Evolutionary conservation across 2,329 filamentous ascomycete genomes (phyloP), one percentile per base, ranked within the genome.

Genomic region (Microdochium trichocladiopsis): DNA sequence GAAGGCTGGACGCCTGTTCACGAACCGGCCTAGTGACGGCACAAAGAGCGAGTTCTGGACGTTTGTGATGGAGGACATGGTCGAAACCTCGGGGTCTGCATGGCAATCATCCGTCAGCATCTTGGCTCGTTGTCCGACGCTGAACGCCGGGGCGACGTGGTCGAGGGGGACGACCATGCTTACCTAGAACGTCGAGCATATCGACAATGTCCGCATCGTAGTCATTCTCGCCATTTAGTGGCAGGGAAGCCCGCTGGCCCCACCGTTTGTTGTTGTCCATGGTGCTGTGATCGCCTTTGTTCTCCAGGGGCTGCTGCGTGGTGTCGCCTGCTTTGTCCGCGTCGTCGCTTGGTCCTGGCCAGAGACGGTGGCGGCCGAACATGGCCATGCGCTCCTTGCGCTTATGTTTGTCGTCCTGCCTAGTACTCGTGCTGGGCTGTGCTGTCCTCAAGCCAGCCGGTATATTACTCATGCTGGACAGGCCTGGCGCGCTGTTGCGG

Each of bases 21-120:
- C 60, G 60, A 83, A 83, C 53, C 77, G 74, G 37, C 90, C 90
- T 16, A 95, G 74, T 57, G 91, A 86, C 0, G 90, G 90, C 2
- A 95, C 73, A 68, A 95, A 95, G 10, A 95, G 80, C 0, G 90
- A 94, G 65, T 95, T 95, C 62, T 95, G 90, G 18, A 95, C 85
- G 61, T 95, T 95, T 43, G 88, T 95, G 9, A 95, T 78, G 12
- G 89, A 93, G 0, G 88, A 90, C 4, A 95, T 72, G 0, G 90
- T 90, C 33, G 88, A 83, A 3, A 95, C 84, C 70, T 94, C 88
- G 45, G 90, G 89, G 61, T 95, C 90, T 90, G 56, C 21, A n/a
- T 45, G 2, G 2, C 3, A 21, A 45, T 5, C 10, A 14, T 10
- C 22, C 18, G 24, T 11, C 12, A 48, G 25, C 16, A 12, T 11